Evolutionary conservation across 805 yeast genomes (phyloP).

Genomic region (Metschnikowia lachancei): DNA sequence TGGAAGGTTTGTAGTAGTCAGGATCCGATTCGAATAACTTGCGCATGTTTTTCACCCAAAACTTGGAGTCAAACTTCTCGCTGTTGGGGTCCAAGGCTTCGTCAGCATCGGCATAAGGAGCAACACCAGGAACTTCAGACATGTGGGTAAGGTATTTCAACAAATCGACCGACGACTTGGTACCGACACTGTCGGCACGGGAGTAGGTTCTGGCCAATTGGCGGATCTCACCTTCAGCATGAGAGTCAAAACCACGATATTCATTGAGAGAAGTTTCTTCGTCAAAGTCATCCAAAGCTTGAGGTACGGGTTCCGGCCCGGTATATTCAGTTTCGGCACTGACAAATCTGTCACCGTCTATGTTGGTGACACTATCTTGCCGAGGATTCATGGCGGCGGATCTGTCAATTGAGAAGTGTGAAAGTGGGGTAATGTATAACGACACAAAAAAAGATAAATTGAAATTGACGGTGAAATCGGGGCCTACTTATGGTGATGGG

Average conservation of each 20-base stretch:
- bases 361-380: slow-evolving; percentile 11
- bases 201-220: slow-evolving; percentile 44
- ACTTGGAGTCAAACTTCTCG: slow-evolving; percentile 56
- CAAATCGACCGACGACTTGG: slow-evolving; percentile 26
- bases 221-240: slow-evolving; percentile 34
- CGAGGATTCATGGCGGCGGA: slow-evolving; percentile 8
- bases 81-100: slow-evolving; percentile 52
- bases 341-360: slow-evolving; percentile 11
- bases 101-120: slow-evolving; percentile 16
- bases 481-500: slow-evolving; percentile 6
- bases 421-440: neutral
- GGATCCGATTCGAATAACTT: slow-evolving; percentile 52
- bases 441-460: neutral
- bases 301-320: slow-evolving; percentile 13
- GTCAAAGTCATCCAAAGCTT: slow-evolving; percentile 1
- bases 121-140: slow-evolving; percentile 28
- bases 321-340: slow-evolving; percentile 10
- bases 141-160: slow-evolving; percentile 45
- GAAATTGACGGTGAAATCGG: neutral
- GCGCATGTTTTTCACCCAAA: slow-evolving; percentile 66
- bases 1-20: slow-evolving; percentile 60
- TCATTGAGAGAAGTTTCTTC: slow-evolving; percentile 14
- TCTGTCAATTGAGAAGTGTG: neutral
- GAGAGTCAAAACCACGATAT: slow-evolving; percentile 38
- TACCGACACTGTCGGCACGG: slow-evolving; percentile 13